These are phyloP conservation scores for Trichoderma hamatum DNA, from an alignment of 2,329 filamentous ascomycete species.

Conservation along the genomic window DNA sequence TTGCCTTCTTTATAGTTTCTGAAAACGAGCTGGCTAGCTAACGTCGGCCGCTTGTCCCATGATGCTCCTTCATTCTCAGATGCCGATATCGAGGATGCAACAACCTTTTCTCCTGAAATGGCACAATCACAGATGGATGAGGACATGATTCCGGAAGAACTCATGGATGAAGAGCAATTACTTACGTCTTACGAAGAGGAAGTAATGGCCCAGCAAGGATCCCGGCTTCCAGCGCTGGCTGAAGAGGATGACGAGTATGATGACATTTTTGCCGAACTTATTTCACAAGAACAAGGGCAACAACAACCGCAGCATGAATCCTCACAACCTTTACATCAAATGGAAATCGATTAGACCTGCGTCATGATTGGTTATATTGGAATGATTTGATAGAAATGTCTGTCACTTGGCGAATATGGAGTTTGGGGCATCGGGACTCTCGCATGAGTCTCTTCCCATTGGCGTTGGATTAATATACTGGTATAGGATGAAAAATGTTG, in stretches of 20 bases:
- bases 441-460: slow-evolving; percentile 28
- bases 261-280: slow-evolving; percentile 56
- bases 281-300: slow-evolving; percentile 39
- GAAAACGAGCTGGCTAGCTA: slow-evolving; percentile 42
- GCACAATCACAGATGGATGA: slow-evolving; percentile 40
- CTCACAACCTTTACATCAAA: slow-evolving; percentile 42
- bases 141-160: slow-evolving; percentile 56
- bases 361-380: slow-evolving; percentile 27
- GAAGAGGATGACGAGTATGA: slow-evolving; percentile 62
- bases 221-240: slow-evolving; percentile 44
- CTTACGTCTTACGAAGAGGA: slow-evolving; percentile 50
- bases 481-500: slow-evolving; percentile 28
- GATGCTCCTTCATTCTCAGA: slow-evolving; percentile 50
- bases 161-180: slow-evolving; percentile 59
- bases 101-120: slow-evolving; percentile 40
- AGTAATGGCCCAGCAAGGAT: slow-evolving; percentile 32
- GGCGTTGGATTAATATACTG: slow-evolving; percentile 32
- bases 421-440: slow-evolving; percentile 23
- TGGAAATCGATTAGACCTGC: slow-evolving; percentile 48
- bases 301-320: slow-evolving; percentile 23
- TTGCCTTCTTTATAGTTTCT: slow-evolving; percentile 36
- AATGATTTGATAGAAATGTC: neutral
- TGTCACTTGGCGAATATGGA: neutral
- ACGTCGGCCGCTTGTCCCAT: slow-evolving; percentile 39
- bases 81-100: slow-evolving; percentile 56